phyloP scores from a whole-genome alignment of 805 yeast species.

The Starmerella stellata region DNA sequence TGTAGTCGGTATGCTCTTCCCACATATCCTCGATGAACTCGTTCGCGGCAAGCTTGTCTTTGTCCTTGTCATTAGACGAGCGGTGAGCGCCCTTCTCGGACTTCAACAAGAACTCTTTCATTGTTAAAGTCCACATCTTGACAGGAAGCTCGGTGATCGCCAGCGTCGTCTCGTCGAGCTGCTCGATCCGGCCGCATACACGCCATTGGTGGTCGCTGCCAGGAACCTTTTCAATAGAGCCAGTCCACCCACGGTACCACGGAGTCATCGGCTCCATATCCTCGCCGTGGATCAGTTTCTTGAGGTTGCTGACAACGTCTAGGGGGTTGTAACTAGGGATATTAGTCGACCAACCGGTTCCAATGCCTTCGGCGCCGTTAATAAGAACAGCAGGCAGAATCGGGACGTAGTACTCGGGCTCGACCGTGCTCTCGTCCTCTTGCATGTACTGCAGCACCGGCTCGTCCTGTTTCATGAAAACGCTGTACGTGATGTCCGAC shows the following conservation, averaged over 20 bases:
- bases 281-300: slow-evolving; percentile 54
- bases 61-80: slow-evolving; percentile 24
- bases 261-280: slow-evolving; percentile 61
- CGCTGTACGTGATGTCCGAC: slow-evolving; percentile 50
- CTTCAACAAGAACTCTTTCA: slow-evolving; percentile 65
- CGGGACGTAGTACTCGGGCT: slow-evolving; percentile 90
- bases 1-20: slow-evolving; percentile 67
- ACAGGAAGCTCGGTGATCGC: slow-evolving; percentile 89
- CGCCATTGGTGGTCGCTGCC: slow-evolving; percentile 44
- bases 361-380: slow-evolving; percentile 95
- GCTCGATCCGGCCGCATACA: slow-evolving; percentile 64
- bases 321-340: slow-evolving; percentile 80
- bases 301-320: slow-evolving; percentile 61
- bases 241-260: slow-evolving; percentile 94
- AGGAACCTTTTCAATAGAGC: slow-evolving; percentile 42
- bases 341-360: slow-evolving; percentile 95
- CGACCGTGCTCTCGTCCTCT: slow-evolving; percentile 86
- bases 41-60: slow-evolving; percentile 26
- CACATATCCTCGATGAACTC: slow-evolving; percentile 83
- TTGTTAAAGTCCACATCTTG: slow-evolving; percentile 75
- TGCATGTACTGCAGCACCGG: slow-evolving; percentile 61
- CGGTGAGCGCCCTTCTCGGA: slow-evolving; percentile 30
- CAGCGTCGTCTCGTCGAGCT: slow-evolving; percentile 56
- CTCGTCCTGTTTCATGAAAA: slow-evolving; percentile 67
- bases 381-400: slow-evolving; percentile 88